phyloP scores from a whole-genome alignment of 257 asterid species.

The Solanum bukasovii region DNA sequence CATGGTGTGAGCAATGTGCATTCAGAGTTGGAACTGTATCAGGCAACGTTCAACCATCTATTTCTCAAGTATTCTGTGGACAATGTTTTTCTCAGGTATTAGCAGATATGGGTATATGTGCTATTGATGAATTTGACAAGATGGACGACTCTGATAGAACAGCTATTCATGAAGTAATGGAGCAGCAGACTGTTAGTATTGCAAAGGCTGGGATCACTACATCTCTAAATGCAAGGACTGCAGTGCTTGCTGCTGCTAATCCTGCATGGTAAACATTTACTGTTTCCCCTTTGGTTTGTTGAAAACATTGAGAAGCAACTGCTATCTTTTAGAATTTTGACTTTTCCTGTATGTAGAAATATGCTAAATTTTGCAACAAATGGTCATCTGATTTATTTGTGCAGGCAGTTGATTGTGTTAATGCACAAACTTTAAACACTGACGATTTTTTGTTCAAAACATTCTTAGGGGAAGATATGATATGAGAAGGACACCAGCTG shows the following conservation, averaged over 20 bases:
- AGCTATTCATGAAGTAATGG: constrained; percentile 99
- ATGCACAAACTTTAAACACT: neutral
- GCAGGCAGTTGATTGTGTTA: neutral
- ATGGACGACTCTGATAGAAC: constrained; percentile 98
- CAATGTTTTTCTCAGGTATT: constrained; percentile 46
- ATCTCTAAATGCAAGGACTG: constrained; percentile 95
- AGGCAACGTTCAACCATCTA: neutral
- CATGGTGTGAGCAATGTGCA: neutral
- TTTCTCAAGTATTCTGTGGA: neutral
- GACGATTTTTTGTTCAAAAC: neutral
- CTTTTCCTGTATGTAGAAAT: neutral
- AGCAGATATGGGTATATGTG: constrained; percentile 98
- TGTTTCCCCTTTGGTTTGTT: neutral
- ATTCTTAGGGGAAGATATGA: constrained; percentile 90
- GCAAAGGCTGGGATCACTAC: constrained; percentile 99
- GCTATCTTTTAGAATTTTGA: neutral
- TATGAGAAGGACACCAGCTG: constrained; percentile 94
- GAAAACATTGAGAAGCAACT: neutral
- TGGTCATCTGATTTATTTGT: neutral
- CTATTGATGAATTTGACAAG: constrained; percentile 97
- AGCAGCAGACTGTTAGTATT: constrained; percentile 98
- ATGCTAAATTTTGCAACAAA: neutral
- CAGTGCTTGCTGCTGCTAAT: constrained; percentile 98
- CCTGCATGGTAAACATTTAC: constrained; percentile 79
- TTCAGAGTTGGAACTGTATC: neutral